phyloP scores from a whole-genome alignment of 2,329 filamentous ascomycete species.

The Gaeumannomyces tritici region DNA sequence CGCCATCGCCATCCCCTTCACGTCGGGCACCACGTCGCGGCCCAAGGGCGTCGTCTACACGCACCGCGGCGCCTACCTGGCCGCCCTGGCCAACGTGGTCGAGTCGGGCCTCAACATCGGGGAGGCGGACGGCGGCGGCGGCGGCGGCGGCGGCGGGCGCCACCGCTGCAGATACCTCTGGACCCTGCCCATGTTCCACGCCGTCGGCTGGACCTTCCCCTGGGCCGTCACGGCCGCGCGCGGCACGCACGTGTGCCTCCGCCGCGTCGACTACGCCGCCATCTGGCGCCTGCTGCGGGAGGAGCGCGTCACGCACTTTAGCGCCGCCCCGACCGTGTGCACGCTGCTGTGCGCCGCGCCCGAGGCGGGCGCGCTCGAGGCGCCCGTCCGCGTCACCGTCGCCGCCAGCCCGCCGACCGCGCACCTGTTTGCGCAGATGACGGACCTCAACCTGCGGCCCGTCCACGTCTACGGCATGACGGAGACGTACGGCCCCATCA shows the following conservation, averaged over 20 bases:
- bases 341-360: constrained; percentile 77
- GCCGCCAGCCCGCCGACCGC: constrained; percentile 85
- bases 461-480: constrained; percentile 88
- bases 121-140: no score
- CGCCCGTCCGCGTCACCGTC: constrained; percentile 77
- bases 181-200: constrained; percentile 82
- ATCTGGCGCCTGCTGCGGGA: constrained; percentile 86
- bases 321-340: constrained; percentile 92
- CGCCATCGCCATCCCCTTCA: constrained; percentile 83
- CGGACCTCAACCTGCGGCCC: constrained; percentile 67
- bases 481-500: constrained; percentile 91
- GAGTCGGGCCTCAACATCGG: constrained; percentile 76
- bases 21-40: constrained; percentile 80
- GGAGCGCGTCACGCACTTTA: constrained; percentile 87
- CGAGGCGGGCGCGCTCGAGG: constrained; percentile 60
- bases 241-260: constrained; percentile 88
- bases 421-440: constrained; percentile 89
- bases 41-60: constrained; percentile 94
- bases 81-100: constrained; percentile 73
- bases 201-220: constrained; percentile 75
- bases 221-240: constrained; percentile 80
- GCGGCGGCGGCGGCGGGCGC: constrained; percentile 45
- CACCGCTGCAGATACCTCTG: constrained; percentile 79
- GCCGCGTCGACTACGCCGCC: constrained; percentile 88
- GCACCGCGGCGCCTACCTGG: constrained; percentile 79